Evolutionary conservation across 177 flowering plant genomes (phyloP).

Genomic region (Vitis hybrid): DNA sequence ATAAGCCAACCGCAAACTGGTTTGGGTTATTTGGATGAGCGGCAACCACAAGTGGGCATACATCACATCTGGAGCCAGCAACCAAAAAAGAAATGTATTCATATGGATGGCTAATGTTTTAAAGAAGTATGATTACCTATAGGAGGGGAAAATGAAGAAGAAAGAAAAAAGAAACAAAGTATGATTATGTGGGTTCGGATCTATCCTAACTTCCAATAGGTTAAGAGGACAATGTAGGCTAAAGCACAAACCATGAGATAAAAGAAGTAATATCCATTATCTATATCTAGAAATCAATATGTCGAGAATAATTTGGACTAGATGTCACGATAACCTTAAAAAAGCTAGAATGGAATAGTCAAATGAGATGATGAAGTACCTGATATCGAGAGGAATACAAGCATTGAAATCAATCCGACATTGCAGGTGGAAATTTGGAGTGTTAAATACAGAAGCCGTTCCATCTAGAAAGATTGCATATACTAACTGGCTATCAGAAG

Average conservation of each 20-base stretch:
- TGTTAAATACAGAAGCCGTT: constrained; percentile 26
- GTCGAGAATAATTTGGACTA: too few relatives aligned
- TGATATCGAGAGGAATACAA: constrained; percentile 30
- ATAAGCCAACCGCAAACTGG: constrained; percentile 24
- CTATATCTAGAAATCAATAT: too few relatives aligned
- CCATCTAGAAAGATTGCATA: constrained; percentile 45
- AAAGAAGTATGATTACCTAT: too few relatives aligned
- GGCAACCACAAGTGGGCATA: constrained; percentile 23
- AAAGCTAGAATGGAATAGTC: background rate
- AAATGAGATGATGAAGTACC: constrained; percentile 19
- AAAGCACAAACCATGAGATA: too few relatives aligned
- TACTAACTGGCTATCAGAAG: constrained; percentile 44
- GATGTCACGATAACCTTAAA: too few relatives aligned
- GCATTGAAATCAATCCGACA: constrained; percentile 32
- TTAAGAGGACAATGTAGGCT: too few relatives aligned
- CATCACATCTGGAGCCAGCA: constrained; percentile 4
- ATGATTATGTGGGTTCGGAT: background rate
- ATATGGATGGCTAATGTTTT: background rate
- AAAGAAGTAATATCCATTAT: too few relatives aligned
- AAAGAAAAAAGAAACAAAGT: background rate
- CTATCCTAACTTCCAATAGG: too few relatives aligned
- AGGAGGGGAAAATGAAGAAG: too few relatives aligned
- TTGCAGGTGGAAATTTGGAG: constrained; percentile 26
- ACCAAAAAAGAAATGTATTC: background rate
- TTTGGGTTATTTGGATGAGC: constrained; percentile 26